Base-by-base conservation (phyloP, 192 early-diverging fungal genomes). In the Chytriomyces sp. region DNA sequence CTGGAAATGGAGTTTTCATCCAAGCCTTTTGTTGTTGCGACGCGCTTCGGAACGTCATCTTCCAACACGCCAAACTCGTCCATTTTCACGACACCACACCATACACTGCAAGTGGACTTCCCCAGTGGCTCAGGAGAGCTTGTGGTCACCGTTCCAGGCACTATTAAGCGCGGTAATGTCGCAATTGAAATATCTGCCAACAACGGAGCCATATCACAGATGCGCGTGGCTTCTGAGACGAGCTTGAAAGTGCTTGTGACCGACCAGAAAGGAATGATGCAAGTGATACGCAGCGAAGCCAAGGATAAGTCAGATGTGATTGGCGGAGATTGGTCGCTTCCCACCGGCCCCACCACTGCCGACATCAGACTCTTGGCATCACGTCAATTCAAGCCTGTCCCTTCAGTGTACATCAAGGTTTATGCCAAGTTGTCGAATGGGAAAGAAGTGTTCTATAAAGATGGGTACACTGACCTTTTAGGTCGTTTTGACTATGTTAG, bases 401-500 rank as follows among this genome's bases (percentile, higher is more conserved):
- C 30, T 32, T 57, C 55, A 5, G 68, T 59, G 14, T 70, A 70
- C 40, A 39, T 70, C n/a, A 70, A 70, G 32, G 56, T 59, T 2
- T 70, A 70, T 32, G 68, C 68, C 7, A 8, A 31, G 5, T 56
- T 70, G 54, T 4, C n/a, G 10, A 39, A 41, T 70, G 53, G 65
- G 14, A 12, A 39, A 14, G 57, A 57, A 59, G 56, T 70, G n/a
- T 70, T 70, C 32, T 70, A 70, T 57, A 70, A 70, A 57, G 68
- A 70, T 37, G 68, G 68, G 39, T 70, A 70, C 37, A 58, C 55
- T 57, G 68, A 70, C 38, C 30, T 70, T 8, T 31, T 70, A 22
- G 68, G 68, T 25, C 68, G 68, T 14, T 70, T 70, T 70, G 68
- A 70, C 44, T 70, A 70, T 28, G 68, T 33, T n/a, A 70, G 68